Evolutionary conservation across 2,329 filamentous ascomycete species (phyloP).

Genomic region (Verticillium alfalfae): DNA sequence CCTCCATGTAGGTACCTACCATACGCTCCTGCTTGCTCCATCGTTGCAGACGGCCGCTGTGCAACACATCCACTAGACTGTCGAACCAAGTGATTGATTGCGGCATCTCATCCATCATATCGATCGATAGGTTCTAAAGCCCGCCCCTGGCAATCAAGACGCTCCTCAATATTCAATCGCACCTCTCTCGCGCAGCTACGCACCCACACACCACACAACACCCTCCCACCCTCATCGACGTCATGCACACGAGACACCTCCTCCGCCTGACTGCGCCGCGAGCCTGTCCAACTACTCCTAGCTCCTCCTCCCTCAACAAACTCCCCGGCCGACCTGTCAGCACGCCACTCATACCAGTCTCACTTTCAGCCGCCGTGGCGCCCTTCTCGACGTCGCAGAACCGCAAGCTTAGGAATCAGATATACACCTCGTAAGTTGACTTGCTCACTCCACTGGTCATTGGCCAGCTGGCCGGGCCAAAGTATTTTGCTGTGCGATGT

Average conservation of each 20-base stretch:
- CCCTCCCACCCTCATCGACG: background rate
- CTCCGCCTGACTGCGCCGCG: background rate
- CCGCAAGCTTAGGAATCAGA: constrained; percentile 22
- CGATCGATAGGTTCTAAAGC: background rate
- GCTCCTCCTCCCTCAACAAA: background rate
- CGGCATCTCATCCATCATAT: too few relatives aligned
- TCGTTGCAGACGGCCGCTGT: too few relatives aligned
- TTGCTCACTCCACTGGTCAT: background rate
- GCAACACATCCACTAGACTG: too few relatives aligned
- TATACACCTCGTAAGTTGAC: constrained; percentile 25
- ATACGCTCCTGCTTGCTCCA: too few relatives aligned
- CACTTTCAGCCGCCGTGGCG: background rate
- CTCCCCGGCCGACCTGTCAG: background rate
- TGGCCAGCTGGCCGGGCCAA: background rate
- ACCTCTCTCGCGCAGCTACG: background rate
- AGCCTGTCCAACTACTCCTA: background rate
- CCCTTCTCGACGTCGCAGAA: constrained; percentile 8
- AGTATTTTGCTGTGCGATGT: background rate
- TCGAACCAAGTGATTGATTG: too few relatives aligned
- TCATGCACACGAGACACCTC: background rate
- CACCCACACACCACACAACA: background rate
- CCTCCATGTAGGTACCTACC: too few relatives aligned
- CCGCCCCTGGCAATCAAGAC: background rate
- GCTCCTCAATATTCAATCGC: background rate
- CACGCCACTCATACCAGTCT: background rate